Conservation (phyloP, 345 rosid genomes). For the Salix exigua region DNA sequence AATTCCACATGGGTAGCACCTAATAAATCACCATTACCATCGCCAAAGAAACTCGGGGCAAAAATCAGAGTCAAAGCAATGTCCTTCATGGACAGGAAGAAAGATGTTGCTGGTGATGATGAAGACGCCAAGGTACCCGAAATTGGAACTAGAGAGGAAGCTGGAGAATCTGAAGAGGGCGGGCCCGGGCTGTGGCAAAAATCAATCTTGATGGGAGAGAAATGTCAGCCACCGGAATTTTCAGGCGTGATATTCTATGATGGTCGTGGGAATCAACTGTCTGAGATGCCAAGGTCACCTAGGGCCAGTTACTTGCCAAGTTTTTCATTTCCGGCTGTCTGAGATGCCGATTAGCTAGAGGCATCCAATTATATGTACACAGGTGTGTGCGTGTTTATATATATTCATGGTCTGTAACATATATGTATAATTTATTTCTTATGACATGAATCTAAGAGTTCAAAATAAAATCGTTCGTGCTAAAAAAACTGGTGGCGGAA, state of each 20-base stretch:
- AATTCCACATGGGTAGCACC: not conserved
- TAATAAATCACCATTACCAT: conserved; percentile 2
- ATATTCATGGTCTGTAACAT: not conserved
- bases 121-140: not conserved
- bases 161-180: not conserved
- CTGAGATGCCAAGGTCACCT: conserved; percentile 14
- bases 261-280: conserved; percentile 7
- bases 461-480: not conserved
- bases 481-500: no score
- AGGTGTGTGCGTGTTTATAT: not conserved
- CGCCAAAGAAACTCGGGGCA: conserved; percentile 13
- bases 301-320: not conserved
- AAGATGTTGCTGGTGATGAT: not conserved
- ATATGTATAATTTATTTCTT: no score
- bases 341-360: not conserved
- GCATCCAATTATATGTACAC: not conserved
- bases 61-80: conserved; percentile 7
- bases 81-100: not conserved
- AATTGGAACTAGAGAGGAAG: not conserved
- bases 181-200: conserved; percentile 9
- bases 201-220: conserved; percentile 20
- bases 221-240: conserved; percentile 13
- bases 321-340: conserved; percentile 1
- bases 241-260: conserved; percentile 20
- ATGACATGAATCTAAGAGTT: not conserved